These are phyloP conservation scores for Blastobotrys indianensis DNA, from an alignment of 1,139 yeast genomes.

Conservation along the genomic window DNA sequence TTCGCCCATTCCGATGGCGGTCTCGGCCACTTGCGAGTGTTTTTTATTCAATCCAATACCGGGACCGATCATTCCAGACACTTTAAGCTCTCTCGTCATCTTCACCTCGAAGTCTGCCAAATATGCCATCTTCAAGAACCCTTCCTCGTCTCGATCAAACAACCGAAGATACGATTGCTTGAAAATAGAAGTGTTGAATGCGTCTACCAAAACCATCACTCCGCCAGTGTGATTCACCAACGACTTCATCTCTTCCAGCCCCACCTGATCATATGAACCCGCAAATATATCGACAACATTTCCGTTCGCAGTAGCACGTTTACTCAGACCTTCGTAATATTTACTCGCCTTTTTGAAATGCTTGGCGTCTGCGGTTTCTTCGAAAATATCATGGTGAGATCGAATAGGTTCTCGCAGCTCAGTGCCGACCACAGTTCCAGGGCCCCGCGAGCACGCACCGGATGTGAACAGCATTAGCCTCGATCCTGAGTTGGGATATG, in stretches of 20 bases:
- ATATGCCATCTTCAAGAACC: conserved; percentile 76
- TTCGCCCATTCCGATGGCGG: conserved; percentile 90
- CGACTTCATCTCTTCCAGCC: conserved; percentile 88
- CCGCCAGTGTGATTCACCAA: conserved; percentile 86
- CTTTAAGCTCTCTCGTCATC: conserved; percentile 77
- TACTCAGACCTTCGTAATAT: conserved; percentile 70
- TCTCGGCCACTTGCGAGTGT: conserved; percentile 70
- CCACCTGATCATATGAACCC: conserved; percentile 95
- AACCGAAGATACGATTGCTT: conserved; percentile 83
- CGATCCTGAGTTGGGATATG: conserved; percentile 49
- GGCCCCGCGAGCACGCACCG: conserved; percentile 86
- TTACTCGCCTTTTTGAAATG: conserved; percentile 83
- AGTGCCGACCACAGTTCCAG: conserved; percentile 82
- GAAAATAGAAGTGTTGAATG: conserved; percentile 90
- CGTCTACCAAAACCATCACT: conserved; percentile 77
- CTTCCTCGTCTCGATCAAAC: conserved; percentile 76
- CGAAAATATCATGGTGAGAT: conserved; percentile 88
- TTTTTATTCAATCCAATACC: conserved; percentile 45
- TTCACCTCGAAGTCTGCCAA: conserved; percentile 61
- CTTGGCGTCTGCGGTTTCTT: conserved; percentile 53
- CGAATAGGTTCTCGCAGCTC: conserved; percentile 88
- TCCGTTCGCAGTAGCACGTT: conserved; percentile 63
- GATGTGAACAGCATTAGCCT: conserved; percentile 59
- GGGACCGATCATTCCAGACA: conserved; percentile 87
- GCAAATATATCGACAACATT: conserved; percentile 87